A percentile compares a stretch with the other conserved stretches of the same genome.
These are phyloP conservation scores for Trichoderma sp. DNA, from an alignment of 2,329 filamentous ascomycete species.

Conservation along the genomic window DNA sequence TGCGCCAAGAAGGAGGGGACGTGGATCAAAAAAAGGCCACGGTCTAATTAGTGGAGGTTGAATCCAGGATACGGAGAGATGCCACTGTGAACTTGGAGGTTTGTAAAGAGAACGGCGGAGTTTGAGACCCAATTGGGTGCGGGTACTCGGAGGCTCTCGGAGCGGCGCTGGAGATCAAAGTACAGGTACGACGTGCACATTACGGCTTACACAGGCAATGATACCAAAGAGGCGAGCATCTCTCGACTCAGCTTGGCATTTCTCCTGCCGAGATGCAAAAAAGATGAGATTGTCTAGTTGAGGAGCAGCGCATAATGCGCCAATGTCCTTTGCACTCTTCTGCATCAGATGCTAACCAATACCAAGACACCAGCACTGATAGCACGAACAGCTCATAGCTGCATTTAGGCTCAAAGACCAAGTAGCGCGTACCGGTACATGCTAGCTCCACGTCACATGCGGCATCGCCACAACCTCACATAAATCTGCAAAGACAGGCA, in stretches of 20 bases:
- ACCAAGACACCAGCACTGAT: not conserved
- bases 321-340: not conserved
- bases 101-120: not conserved
- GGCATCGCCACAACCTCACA: not conserved
- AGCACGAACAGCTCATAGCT: not conserved
- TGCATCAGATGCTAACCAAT: not conserved
- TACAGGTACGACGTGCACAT: not conserved
- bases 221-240: not conserved
- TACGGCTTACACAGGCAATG: not conserved
- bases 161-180: not conserved
- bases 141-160: slow-evolving; percentile 6
- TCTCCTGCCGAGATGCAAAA: not conserved
- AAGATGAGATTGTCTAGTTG: not conserved
- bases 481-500: not conserved
- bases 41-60: slow-evolving; percentile 9
- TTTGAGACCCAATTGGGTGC: not conserved
- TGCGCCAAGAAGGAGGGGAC: slow-evolving; percentile 18
- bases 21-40: slow-evolving; percentile 20
- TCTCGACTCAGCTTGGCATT: not conserved
- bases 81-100: slow-evolving; percentile 1
- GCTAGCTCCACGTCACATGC: slow-evolving; percentile 12
- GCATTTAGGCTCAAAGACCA: not conserved
- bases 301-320: not conserved
- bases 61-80: not conserved
- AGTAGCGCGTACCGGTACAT: slow-evolving; percentile 5